Conservation (phyloP, 768 basidiomycete species). For the Boletellus sp. region DNA sequence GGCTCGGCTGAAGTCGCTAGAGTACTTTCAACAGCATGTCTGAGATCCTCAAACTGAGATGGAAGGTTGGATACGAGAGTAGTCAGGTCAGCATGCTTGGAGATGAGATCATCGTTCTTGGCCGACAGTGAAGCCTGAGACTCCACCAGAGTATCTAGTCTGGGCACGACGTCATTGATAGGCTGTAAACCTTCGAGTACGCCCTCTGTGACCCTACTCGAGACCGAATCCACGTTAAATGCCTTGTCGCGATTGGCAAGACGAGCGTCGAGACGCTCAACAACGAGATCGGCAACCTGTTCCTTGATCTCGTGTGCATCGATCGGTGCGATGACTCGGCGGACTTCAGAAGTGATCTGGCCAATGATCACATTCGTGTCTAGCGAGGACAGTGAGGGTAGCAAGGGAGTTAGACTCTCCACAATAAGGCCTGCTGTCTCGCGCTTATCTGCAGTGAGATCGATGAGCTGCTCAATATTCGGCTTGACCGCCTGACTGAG, state of each 20-base stretch:
- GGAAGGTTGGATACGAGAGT: slow-evolving; percentile 48
- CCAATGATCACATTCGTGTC: slow-evolving; percentile 56
- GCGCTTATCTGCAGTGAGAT: slow-evolving; percentile 83
- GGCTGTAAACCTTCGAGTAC: slow-evolving; percentile 45
- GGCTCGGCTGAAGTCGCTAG: slow-evolving; percentile 17
- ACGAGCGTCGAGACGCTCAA: slow-evolving; percentile 79
- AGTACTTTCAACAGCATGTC: slow-evolving; percentile 40
- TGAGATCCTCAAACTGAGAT: slow-evolving; percentile 40
- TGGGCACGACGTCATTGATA: slow-evolving; percentile 36
- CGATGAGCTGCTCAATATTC: slow-evolving; percentile 84
- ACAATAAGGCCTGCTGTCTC: slow-evolving; percentile 84
- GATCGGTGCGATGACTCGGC: slow-evolving; percentile 66
- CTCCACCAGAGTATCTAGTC: slow-evolving; percentile 39
- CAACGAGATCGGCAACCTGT: slow-evolving; percentile 83
- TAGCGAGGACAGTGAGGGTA: slow-evolving; percentile 43
- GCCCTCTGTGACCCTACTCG: slow-evolving; percentile 52
- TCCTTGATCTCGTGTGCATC: slow-evolving; percentile 88
- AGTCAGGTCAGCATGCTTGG: slow-evolving; percentile 40
- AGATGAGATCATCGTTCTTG: slow-evolving; percentile 36
- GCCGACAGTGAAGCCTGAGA: slow-evolving; percentile 41
- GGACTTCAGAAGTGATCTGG: slow-evolving; percentile 65
- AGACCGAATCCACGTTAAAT: slow-evolving; percentile 58
- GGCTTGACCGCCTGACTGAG: slow-evolving; percentile 86
- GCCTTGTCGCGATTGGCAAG: slow-evolving; percentile 73
- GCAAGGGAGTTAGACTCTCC: slow-evolving; percentile 62